These are phyloP conservation scores for Dendrobium officinale DNA, from an alignment of 106 monocot species.

Conservation along the genomic window DNA sequence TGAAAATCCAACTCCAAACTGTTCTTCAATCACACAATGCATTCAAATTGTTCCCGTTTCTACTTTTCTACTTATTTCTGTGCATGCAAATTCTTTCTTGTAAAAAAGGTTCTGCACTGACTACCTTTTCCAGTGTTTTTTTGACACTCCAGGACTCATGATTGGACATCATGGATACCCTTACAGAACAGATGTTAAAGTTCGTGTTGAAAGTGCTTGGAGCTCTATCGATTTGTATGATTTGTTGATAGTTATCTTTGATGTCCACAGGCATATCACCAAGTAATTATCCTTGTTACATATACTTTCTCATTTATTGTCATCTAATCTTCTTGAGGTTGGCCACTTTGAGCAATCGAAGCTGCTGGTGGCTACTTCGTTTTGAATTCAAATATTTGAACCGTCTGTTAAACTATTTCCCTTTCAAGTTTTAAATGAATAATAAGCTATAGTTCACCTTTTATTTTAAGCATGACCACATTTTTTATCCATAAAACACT, in stretches of 20 bases:
- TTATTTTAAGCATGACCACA: neutral
- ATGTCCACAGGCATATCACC: slow-evolving; percentile 82
- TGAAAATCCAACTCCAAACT: neutral
- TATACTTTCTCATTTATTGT: slow-evolving; percentile 3
- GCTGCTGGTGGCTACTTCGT: neutral
- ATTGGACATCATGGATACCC: slow-evolving; percentile 69
- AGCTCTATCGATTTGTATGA: slow-evolving; percentile 77
- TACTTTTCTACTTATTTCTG: neutral
- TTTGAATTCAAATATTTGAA: slow-evolving; percentile 1
- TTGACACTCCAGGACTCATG: slow-evolving; percentile 96
- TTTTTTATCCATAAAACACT: neutral
- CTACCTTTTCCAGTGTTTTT: slow-evolving; percentile 59
- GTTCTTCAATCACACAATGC: neutral
- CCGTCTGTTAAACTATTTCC: neutral
- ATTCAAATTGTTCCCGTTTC: neutral
- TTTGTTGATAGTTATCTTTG: slow-evolving; percentile 86
- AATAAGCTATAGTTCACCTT: neutral
- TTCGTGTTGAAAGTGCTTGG: slow-evolving; percentile 95
- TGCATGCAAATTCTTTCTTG: neutral
- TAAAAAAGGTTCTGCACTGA: slow-evolving; percentile 13
- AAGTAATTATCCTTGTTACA: slow-evolving; percentile 29
- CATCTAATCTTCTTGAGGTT: neutral
- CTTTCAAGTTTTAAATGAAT: neutral
- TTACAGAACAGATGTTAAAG: slow-evolving; percentile 67
- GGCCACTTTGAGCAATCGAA: neutral